Evolutionary conservation across 1,284 basidiomycete species (phyloP), one percentile per base, ranked within the genome.

Genomic region (Ustanciosporium gigantosporum): DNA sequence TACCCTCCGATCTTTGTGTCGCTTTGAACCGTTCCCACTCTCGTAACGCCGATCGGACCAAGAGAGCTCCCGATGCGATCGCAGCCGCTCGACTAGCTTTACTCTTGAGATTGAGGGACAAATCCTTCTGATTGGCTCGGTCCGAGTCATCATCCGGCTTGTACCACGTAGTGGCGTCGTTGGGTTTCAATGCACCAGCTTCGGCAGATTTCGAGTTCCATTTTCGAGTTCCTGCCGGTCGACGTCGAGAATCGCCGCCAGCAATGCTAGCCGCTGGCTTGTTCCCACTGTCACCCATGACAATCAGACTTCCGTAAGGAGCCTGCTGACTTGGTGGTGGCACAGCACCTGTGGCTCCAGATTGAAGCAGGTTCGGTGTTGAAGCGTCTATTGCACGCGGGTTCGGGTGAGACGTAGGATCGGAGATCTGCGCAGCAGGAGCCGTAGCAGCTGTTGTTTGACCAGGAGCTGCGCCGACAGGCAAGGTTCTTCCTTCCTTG

Each of bases 11-110:
- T n/a, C 69, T 58, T 25, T 65, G 64, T 51, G 47, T 48, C 6
- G 21, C 46, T 32, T 69, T 67, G 57, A 67, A 60, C 36, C 49
- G 27, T n/a, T 72, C 66, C 58, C 55, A 69, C 39, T 69, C 67
- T 9, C 49, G 35, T 13, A 69, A 29, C 9, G 62, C 67, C 17
- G 52, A 53, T 16, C 52, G 47, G n/a, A 66, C 39, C 17, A 69
- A 36, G 6, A 58, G 39, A 13, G 64, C 67, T 2, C 67, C 67
- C n/a, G 44, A 44, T 5, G 64, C 64, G 0, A 50, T 61, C 3
- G 49, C 45, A 3, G 57, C 62, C 9, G 44, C 53, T 36, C 43
- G 43, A 17, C 38, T 39, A 11, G 45, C 59, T 21, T 44, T 47
- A 7, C 45, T 37, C 20, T 53, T 64, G 38, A 52, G 36, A 32